Evolutionary conservation across 352 stramenopile genomes (phyloP), one percentile per base, ranked within the genome.

Genomic region (Thalassiosira mediterranea): DNA sequence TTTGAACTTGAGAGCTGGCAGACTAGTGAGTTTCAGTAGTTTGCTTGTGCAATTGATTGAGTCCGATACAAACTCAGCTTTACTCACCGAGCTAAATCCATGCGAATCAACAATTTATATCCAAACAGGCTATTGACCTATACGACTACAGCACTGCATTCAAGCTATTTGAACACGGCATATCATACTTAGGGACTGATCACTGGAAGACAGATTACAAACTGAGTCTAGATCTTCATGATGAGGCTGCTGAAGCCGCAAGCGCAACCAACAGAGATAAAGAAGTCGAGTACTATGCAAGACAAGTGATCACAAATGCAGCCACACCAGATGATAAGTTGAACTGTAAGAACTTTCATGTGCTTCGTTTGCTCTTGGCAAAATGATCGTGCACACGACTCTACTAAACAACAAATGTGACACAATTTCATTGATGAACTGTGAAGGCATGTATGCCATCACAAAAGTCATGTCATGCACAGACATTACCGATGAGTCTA

Each of bases 151-250:
- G 46, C 29, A 34, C 42, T n/a, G 64, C 64, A 23, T 66, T 49
- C 32, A 58, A 2, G 10, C 58, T 64, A 40, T 76, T 63, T 32
- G 47, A 69, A 34, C 17, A 62, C 49, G 67, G 67, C 8, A 76
- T 76, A 15, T 48, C 19, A 38, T 76, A 51, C 28, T 15, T 76
- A 2, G 13, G n/a, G 23, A 46, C 58, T 44, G 60, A 61, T 31
- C 56, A 76, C 40, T 76, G 67, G 67, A 11, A 29, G 15, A 15
- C 37, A 5, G 4, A 76, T 29, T 76, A 69, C 62, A 19, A 62
- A 15, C 19, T 76, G 29, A 76, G 54, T 34, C 37, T 76, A 25
- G 31, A 67, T 31, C 37, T 76, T 0, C 68, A 62, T 47, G 34
- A 63, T 37, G 32, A 17, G 8, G 58, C 68, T 19, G 34, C 26